These are phyloP conservation scores for Aspergillus fumigatus DNA, from an alignment of 2,329 filamentous ascomycete genomes.

Conservation along the genomic window DNA sequence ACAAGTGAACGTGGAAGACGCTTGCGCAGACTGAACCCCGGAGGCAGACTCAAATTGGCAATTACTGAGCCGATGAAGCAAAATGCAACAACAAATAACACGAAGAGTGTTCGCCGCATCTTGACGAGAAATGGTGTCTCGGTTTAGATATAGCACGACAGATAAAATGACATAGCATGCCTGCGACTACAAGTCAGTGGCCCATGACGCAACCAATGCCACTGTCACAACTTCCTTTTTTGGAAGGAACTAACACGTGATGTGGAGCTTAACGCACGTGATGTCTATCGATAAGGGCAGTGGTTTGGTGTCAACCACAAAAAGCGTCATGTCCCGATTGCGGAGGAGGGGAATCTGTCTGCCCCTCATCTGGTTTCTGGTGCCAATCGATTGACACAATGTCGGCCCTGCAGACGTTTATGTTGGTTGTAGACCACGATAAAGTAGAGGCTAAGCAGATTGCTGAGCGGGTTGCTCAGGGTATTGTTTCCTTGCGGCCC, in stretches of 20 bases:
- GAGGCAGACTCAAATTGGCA: conserved; percentile 8
- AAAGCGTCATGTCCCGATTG: conserved; percentile 17
- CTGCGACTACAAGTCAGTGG: neutral
- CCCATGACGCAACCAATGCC: conserved; percentile 19
- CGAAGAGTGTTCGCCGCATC: conserved; percentile 8
- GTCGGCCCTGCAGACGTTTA: conserved; percentile 46
- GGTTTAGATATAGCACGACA: neutral
- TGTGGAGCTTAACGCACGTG: conserved; percentile 13
- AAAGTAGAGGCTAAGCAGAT: conserved; percentile 43
- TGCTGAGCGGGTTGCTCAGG: conserved; percentile 41
- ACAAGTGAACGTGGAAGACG: conserved; percentile 17
- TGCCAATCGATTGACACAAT: conserved; percentile 29
- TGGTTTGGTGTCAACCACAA: conserved; percentile 11
- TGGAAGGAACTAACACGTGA: conserved; percentile 5
- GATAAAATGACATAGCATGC: neutral
- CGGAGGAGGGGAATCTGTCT: conserved; percentile 10
- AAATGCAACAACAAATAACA: conserved; percentile 3
- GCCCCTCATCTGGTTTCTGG: neutral
- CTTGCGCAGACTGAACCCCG: conserved; percentile 14
- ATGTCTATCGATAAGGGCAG: conserved; percentile 22
- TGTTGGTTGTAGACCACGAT: conserved; percentile 45
- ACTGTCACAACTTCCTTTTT: too few relatives aligned
- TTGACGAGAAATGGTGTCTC: neutral
- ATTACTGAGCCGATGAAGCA: conserved; percentile 10
- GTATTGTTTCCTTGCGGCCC: conserved; percentile 24